Evolutionary conservation across 2,329 filamentous ascomycete species (phyloP).

Genomic region (Aspergillus uvarum): DNA sequence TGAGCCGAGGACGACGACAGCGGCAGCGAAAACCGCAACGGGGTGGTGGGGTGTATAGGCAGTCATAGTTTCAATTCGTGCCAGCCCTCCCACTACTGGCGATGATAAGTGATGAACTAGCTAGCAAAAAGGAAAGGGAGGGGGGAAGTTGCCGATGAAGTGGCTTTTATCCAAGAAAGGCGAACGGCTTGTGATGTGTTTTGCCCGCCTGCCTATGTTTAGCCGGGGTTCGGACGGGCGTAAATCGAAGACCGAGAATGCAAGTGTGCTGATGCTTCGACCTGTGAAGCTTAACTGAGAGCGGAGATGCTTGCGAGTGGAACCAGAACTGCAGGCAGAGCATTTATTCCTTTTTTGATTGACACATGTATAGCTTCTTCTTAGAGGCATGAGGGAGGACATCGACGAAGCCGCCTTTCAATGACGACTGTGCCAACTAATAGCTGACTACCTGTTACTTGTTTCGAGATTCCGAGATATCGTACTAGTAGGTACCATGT

Average conservation of each 20-base stretch:
- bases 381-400: too few species aligned
- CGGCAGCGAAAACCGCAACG: conserved; percentile 7
- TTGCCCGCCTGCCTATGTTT: neutral
- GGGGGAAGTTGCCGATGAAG: neutral
- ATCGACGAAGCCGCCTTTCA: too few species aligned
- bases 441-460: too few species aligned
- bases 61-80: neutral
- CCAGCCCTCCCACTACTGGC: neutral
- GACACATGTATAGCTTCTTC: too few species aligned
- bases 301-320: neutral
- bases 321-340: neutral
- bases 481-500: too few species aligned
- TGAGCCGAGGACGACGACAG: conserved; percentile 12
- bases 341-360: neutral
- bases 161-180: neutral
- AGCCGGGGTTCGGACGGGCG: neutral
- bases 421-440: too few species aligned
- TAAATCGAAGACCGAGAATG: neutral
- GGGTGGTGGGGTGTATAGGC: neutral
- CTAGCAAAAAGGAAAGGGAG: neutral
- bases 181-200: neutral
- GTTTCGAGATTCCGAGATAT: too few species aligned
- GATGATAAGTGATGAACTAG: neutral
- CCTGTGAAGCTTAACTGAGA: neutral
- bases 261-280: neutral